Base-by-base conservation (phyloP, 306 rosid species). In the Senna siamea region DNA sequence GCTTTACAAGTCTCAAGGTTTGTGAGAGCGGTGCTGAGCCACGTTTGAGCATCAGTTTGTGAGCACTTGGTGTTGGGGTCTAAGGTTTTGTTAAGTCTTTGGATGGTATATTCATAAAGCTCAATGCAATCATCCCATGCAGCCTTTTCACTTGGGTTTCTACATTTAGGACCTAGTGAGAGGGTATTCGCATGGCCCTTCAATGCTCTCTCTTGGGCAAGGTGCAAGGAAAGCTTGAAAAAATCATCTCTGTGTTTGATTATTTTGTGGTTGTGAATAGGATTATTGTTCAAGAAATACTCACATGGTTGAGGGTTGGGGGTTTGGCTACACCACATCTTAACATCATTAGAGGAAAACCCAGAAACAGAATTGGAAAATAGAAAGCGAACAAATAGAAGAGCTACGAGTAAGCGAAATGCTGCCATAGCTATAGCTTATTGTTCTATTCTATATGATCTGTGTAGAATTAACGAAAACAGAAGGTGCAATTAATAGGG, bases 61-160 rank as follows among this genome's bases (percentile, higher is more conserved):
- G 87, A 65, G 72, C 77, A 84, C 14, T 70, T 80, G 46, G 78
- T 44, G 69, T 66, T 60, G 2, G 83, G 69, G 35, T 78, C 68
- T n/a, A 78, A 0, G 79, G 90, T 80, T 53, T 80, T 70, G 87
- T 85, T 88, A 65, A 91, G 90, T 13, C 64, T 84, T 0, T 1
- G 69, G 14, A 87, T 66, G 44, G 93, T 80, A 43, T 77, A 68
- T 10, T 88, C 81, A 48, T 87, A 91, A 15, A 91, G 83, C 56
- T 85, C 89, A 13, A 87, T 65, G 26, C 97, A 91, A 41, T 91
- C 94, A 13, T 59, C 26, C 97, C 94, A 91, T 2, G 94, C 97
- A 7, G 89, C 69, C 13, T 46, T 87, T 60, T 89, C 92, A 1
- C 15, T 41, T 1, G 62, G 46, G 26, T 82, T 78, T 0, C 62